Base-by-base conservation (phyloP, 345 rosid species). In the Pistacia integerrima region DNA sequence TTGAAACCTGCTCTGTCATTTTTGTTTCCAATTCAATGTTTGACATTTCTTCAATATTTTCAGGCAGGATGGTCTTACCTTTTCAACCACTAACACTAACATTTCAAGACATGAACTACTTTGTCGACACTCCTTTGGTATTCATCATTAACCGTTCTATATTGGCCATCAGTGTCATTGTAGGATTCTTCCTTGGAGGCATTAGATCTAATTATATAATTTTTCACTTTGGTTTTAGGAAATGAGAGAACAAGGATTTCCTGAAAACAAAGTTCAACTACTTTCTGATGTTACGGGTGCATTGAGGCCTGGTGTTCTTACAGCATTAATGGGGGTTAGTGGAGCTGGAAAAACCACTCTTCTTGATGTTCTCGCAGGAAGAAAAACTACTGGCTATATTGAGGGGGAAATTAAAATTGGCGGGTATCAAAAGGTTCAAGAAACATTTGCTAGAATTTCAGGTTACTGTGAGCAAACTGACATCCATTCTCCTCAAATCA, bases 321-420 rank as follows among this genome's bases (percentile, higher is more conserved):
- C 97, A 7, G 94, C 93, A 25, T 74, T 94, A 79, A 94, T 94
- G 97, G 94, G 98, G 18, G 89, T 88, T 35, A 92, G 91, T 55
- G 98, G 98, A 71, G 98, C 98, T 16, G 97, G 97, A 14, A 94
- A 94, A 76, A 91, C 97, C 12, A 94, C 97, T 52, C 87, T 94
- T 28, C 82, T 94, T 49, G 97, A 94, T 75, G 97, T 94, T 79
- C 92, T 94, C 0, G 85, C 91, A 0, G 98, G 98, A 75, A 87
- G 97, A 82, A 94, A 94, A 86, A 92, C 96, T 30, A 85, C 83
- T 7, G 97, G 98, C 63, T 82, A 77, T 78, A 83, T 85, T 0
- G 94, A 88, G 79, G 97, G 97, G 52, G 93, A 92, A 38, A 89
- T 92, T 33, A 90, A 73, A 82, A 82, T 92, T 59, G 85, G 87